phyloP scores from a whole-genome alignment of 345 rosid genomes.

The Mangifera indica region DNA sequence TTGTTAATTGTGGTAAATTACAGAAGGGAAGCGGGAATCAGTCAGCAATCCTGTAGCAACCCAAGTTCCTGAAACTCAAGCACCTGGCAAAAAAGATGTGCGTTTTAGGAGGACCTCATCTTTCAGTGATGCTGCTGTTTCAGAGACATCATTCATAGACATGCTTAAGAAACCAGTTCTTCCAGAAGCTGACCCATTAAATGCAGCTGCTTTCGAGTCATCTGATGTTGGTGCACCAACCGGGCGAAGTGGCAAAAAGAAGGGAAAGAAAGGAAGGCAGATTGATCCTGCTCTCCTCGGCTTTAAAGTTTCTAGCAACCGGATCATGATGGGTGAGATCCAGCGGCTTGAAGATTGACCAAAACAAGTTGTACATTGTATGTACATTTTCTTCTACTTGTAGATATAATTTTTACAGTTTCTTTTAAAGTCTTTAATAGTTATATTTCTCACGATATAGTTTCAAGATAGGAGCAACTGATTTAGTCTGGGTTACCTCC shows the following conservation, averaged over 20 bases:
- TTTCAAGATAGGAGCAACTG: neutral
- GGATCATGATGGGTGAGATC: constrained; percentile 64
- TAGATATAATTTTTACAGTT: constrained; percentile 24
- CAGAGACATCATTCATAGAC: constrained; percentile 79
- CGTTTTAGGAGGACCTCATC: constrained; percentile 49
- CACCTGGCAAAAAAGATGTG: constrained; percentile 45
- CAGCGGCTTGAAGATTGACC: constrained; percentile 45
- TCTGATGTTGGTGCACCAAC: constrained; percentile 26
- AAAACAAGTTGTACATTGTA: neutral
- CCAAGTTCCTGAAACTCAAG: constrained; percentile 22
- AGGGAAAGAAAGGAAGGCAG: constrained; percentile 59
- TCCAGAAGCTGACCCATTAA: constrained; percentile 15
- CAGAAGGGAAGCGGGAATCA: constrained; percentile 36
- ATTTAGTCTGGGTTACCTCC: neutral
- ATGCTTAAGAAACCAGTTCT: constrained; percentile 50
- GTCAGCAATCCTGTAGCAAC: constrained; percentile 22
- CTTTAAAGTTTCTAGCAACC: constrained; percentile 57
- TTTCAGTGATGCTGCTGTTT: constrained; percentile 38
- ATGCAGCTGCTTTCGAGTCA: constrained; percentile 26
- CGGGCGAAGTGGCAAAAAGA: constrained; percentile 40
- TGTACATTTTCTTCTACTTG: constrained; percentile 3
- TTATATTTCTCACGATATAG: neutral
- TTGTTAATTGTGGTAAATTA: neutral
- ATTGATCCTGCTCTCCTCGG: constrained; percentile 60
- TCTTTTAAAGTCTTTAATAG: neutral